Percentiles rank a stretch among this genome's conserved stretches.
phyloP scores from a whole-genome alignment of 2,329 filamentous ascomycete genomes.

The Reticulascus tulasneorum region DNA sequence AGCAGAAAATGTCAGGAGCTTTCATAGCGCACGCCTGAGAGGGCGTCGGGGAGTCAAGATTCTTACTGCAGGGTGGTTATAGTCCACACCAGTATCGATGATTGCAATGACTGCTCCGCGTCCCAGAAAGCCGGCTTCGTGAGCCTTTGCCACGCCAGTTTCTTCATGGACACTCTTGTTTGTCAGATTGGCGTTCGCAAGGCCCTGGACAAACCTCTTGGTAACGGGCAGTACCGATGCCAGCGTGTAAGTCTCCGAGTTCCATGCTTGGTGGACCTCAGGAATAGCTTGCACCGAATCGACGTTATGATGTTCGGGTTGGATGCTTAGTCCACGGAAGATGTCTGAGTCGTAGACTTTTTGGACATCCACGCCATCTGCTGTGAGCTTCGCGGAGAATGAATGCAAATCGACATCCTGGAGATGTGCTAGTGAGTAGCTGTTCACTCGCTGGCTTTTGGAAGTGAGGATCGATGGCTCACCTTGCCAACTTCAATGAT shows the following conservation, averaged over 20 bases:
- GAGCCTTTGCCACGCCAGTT: slow-evolving; percentile 35
- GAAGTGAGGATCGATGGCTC: too few relatives aligned
- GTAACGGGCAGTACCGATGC: too few relatives aligned
- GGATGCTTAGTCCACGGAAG: slow-evolving; percentile 27
- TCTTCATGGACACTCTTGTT: slow-evolving; percentile 32
- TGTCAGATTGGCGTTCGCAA: too few relatives aligned
- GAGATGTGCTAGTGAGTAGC: too few relatives aligned
- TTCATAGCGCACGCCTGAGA: too few relatives aligned
- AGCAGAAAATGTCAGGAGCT: too few relatives aligned
- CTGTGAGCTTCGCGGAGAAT: too few relatives aligned
- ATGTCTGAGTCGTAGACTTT: slow-evolving; percentile 16
- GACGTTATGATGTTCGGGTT: slow-evolving; percentile 25
- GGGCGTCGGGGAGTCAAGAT: accelerated
- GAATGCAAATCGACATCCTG: too few relatives aligned
- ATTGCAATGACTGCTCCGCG: slow-evolving; percentile 33
- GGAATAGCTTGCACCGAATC: slow-evolving; percentile 26
- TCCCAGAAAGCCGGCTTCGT: slow-evolving; percentile 30
- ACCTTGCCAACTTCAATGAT: too few relatives aligned
- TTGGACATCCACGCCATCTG: not conserved
- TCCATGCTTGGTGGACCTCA: slow-evolving; percentile 31
- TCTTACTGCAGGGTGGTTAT: slow-evolving; percentile 31
- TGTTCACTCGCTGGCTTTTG: too few relatives aligned
- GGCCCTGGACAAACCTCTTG: too few relatives aligned
- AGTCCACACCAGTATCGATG: slow-evolving; percentile 36
- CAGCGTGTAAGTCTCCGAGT: too few relatives aligned